phyloP scores from a whole-genome alignment of 192 early-diverging fungal species.

The Entophlyctis luteolus region DNA sequence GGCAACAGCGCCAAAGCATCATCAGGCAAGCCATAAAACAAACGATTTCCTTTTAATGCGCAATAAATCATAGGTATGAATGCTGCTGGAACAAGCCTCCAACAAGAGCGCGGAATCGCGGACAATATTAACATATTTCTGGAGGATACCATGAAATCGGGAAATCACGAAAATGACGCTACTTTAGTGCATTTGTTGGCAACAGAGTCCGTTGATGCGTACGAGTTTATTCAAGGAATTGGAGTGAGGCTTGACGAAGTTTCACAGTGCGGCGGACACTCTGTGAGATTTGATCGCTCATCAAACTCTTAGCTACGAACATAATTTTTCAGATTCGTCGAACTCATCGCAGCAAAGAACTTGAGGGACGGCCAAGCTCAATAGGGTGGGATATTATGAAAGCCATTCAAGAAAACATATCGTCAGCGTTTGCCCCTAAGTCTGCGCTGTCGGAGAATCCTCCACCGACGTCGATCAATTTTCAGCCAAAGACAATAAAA shows the following conservation, averaged over 20 bases:
- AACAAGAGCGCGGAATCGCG: background rate
- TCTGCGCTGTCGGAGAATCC: background rate
- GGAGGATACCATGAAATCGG: conserved; percentile 64
- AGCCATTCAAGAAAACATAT: conserved; percentile 3
- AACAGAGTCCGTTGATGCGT: conserved; percentile 4
- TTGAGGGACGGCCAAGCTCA: conserved; percentile 30
- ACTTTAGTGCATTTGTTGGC: conserved; percentile 9
- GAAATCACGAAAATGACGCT: conserved; percentile 21
- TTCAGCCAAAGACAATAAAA: conserved; percentile 48
- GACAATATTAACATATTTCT: conserved; percentile 1
- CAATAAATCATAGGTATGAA: conserved; percentile 22
- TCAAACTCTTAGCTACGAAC: background rate
- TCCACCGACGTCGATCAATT: background rate
- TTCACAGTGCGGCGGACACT: conserved; percentile 80
- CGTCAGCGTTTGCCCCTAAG: background rate
- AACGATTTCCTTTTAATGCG: background rate
- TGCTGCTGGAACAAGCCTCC: background rate
- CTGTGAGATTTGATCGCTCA: conserved; percentile 17
- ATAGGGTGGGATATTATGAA: conserved; percentile 37
- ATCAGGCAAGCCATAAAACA: conserved; percentile 57
- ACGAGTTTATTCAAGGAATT: background rate
- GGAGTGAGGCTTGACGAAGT: conserved; percentile 60
- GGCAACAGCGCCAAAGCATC: conserved; percentile 89
- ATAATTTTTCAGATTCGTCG: conserved; percentile 47
- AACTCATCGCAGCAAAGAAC: conserved; percentile 61